A percentile compares a stretch with the other conserved stretches of the same genome.
phyloP scores from a whole-genome alignment of 108 stramenopile genomes.

The Pelagomonas calceolata region DNA sequence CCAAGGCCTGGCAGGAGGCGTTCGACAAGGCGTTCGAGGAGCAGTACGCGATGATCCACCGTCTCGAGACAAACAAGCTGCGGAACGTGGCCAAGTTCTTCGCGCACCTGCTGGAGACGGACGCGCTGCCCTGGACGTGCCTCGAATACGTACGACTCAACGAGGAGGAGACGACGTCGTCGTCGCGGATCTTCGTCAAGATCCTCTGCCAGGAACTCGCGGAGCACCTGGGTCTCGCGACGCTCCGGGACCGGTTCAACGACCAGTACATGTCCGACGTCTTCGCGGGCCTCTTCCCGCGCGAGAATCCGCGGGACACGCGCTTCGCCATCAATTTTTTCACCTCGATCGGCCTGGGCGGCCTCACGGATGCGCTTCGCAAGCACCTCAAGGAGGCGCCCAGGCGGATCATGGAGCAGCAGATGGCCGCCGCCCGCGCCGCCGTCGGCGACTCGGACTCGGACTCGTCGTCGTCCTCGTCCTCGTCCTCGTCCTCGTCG shows the following conservation, averaged over 20 bases:
- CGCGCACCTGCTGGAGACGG: constrained; percentile 91
- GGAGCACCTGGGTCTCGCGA: constrained; percentile 81
- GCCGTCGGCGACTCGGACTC: constrained; percentile 39
- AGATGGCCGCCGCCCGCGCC: constrained; percentile 39
- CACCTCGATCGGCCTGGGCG: constrained; percentile 92
- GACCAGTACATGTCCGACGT: constrained; percentile 52
- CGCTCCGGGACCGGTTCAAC: constrained; percentile 64
- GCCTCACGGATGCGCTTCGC: constrained; percentile 89
- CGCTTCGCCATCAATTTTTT: constrained; percentile 98
- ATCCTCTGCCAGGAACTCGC: constrained; percentile 91
- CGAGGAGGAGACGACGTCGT: constrained; percentile 93
- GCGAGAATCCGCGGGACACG: constrained; percentile 84
- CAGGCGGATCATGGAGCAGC: constrained; percentile 64
- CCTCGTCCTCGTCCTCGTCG: constrained; percentile 42
- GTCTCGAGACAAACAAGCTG: constrained; percentile 95
- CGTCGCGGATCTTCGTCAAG: constrained; percentile 94
- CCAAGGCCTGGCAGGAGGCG: constrained; percentile 71
- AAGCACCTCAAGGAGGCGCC: constrained; percentile 84
- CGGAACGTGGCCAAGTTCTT: constrained; percentile 97
- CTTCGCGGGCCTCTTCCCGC: constrained; percentile 89
- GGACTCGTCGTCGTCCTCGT: constrained; percentile 32
- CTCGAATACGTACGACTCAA: constrained; percentile 74
- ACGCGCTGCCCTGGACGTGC: constrained; percentile 91
- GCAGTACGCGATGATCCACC: constrained; percentile 85
- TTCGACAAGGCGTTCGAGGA: constrained; percentile 69